phyloP scores from a whole-genome alignment of 2,329 filamentous ascomycete species.

The Zasmidium cellare region DNA sequence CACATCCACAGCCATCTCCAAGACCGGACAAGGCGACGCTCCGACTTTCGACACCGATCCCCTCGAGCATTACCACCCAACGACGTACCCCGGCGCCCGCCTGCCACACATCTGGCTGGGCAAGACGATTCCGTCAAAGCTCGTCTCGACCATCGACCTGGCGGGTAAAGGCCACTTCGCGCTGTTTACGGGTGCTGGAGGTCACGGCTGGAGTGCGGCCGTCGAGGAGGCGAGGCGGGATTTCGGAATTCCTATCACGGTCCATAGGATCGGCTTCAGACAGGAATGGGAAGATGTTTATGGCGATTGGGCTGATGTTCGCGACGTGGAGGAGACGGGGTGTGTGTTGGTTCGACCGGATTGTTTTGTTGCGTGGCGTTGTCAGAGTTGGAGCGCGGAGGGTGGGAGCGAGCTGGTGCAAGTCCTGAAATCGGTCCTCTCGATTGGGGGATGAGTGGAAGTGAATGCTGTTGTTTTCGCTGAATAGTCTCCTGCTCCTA shows the following conservation, averaged over 20 bases:
- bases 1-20: slow-evolving; percentile 43
- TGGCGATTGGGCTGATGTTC: slow-evolving; percentile 51
- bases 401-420: too few species aligned
- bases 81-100: slow-evolving; percentile 57
- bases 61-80: slow-evolving; percentile 34
- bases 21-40: slow-evolving; percentile 25
- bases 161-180: slow-evolving; percentile 55
- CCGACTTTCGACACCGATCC: slow-evolving; percentile 32
- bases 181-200: slow-evolving; percentile 51
- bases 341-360: slow-evolving; percentile 5
- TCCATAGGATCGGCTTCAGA: slow-evolving; percentile 53
- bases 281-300: slow-evolving; percentile 62
- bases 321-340: slow-evolving; percentile 1
- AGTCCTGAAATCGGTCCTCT: too few species aligned
- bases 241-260: slow-evolving; percentile 48
- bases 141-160: slow-evolving; percentile 59
- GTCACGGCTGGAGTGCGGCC: slow-evolving; percentile 54
- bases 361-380: background rate
- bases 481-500: too few species aligned
- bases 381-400: too few species aligned
- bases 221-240: slow-evolving; percentile 39
- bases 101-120: slow-evolving; percentile 64
- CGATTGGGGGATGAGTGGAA: too few species aligned
- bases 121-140: slow-evolving; percentile 43
- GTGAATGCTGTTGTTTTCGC: too few species aligned